These are phyloP conservation scores for Boletus speciosus DNA, from an alignment of 768 basidiomycete species.

Conservation along the genomic window DNA sequence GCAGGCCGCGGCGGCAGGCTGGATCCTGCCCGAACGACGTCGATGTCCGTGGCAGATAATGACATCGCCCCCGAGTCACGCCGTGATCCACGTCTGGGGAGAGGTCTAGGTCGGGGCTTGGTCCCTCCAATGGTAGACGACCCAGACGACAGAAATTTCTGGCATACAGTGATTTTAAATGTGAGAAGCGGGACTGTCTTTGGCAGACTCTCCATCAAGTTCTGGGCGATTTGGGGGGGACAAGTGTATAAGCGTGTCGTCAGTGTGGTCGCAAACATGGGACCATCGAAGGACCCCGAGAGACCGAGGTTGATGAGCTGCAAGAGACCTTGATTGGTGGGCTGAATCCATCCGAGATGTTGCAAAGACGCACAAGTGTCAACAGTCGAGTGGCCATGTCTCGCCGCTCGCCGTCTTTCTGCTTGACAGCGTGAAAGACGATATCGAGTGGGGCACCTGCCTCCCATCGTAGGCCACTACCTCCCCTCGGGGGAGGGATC, in stretches of 20 bases:
- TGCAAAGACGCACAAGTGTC: constrained; percentile 25
- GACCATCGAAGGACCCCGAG: constrained; percentile 36
- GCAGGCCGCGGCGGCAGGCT: constrained; percentile 24
- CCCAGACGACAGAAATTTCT: constrained; percentile 34
- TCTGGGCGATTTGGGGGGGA: constrained; percentile 27
- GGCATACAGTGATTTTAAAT: constrained; percentile 45
- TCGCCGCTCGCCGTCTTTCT: constrained; percentile 30
- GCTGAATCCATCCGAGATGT: not conserved
- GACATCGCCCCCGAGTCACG: constrained; percentile 6
- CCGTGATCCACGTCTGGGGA: constrained; percentile 23
- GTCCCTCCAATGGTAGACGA: constrained; percentile 9
- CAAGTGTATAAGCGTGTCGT: constrained; percentile 35
- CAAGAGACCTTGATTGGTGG: not conserved
- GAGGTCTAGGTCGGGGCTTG: constrained; percentile 34
- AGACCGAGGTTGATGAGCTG: constrained; percentile 43
- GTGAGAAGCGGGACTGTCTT: constrained; percentile 34
- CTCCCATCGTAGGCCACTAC: constrained; percentile 52
- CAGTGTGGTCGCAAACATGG: constrained; percentile 35
- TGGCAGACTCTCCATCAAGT: constrained; percentile 37
- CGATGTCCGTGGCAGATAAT: constrained; percentile 3
- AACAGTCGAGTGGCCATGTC: constrained; percentile 35
- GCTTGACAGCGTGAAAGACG: constrained; percentile 35
- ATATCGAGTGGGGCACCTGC: constrained; percentile 49
- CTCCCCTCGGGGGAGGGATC: constrained; percentile 52
- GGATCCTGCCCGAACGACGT: constrained; percentile 18